Evolutionary conservation across 2,329 filamentous ascomycete genomes (phyloP), one percentile per base, ranked within the genome.

Genomic region (Phoma sp.): DNA sequence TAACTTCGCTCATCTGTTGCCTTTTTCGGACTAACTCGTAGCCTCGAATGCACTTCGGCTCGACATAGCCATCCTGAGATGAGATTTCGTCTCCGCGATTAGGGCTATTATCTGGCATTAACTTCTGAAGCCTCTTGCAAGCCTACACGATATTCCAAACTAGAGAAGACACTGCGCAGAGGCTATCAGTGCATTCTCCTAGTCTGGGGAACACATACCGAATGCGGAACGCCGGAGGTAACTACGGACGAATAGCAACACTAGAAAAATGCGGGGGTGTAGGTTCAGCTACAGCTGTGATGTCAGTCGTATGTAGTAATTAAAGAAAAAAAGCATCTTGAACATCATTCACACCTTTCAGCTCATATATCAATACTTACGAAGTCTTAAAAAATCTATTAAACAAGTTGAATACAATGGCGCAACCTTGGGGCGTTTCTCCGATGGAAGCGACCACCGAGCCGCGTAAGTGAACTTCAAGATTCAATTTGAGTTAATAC

Each of bases 361-460:
- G n/a, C n/a, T n/a, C n/a, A n/a, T n/a, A n/a, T n/a, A n/a, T n/a
- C n/a, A n/a, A n/a, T n/a, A n/a, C n/a, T n/a, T n/a, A n/a, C n/a
- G n/a, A n/a, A n/a, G n/a, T n/a, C n/a, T n/a, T n/a, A n/a, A n/a
- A n/a, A n/a, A n/a, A n/a, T n/a, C n/a, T n/a, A n/a, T n/a, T n/a
- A n/a, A n/a, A n/a, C n/a, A n/a, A n/a, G n/a, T n/a, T n/a, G n/a
- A 6, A 15, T 12, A 39, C 28, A 32, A 52, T 52, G 48, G 28
- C 48, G 33, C 40, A 45, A 34, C 48, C 48, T 20, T 52, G 48
- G 48, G 48, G 48, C 15, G 40, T 52, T 21, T 52, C 48, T 12
- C 40, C 48, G 17, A 45, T 52, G 15, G 48, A 52, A 23, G 23
- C 25, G 9, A 52, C 48, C 12, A 40, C 23, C 2, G 38, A 52